These are phyloP conservation scores for Malania oleifera DNA, from an alignment of 164 flowering plant genomes.

Conservation along the genomic window DNA sequence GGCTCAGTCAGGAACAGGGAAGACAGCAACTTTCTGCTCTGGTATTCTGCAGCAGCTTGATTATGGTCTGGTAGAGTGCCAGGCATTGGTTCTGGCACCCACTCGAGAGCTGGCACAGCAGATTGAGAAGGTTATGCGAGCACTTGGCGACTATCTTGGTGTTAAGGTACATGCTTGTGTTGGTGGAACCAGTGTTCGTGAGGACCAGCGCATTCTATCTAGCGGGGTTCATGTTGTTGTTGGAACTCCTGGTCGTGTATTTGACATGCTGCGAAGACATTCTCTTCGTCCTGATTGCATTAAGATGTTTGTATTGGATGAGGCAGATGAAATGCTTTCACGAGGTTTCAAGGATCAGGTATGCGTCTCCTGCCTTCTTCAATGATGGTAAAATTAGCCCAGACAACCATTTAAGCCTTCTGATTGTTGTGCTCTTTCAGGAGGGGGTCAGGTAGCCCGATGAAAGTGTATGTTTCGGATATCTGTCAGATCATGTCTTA, in stretches of 20 bases:
- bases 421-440: too few species aligned
- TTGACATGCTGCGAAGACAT: conserved; percentile 55
- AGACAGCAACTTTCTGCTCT: conserved; percentile 72
- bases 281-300: conserved; percentile 52
- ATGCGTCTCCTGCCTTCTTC: too few species aligned
- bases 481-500: too few species aligned
- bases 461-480: too few species aligned
- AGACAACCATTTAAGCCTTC: too few species aligned
- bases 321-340: conserved; percentile 70
- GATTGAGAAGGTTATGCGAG: conserved; percentile 74
- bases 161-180: conserved; percentile 75
- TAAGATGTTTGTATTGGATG: conserved; percentile 58
- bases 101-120: conserved; percentile 74
- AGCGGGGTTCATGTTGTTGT: conserved; percentile 66
- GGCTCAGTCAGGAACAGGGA: conserved; percentile 74
- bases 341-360: conserved; percentile 72
- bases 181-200: conserved; percentile 65
- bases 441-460: too few species aligned
- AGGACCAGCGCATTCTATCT: conserved; percentile 47
- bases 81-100: conserved; percentile 64
- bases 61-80: conserved; percentile 46
- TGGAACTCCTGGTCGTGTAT: conserved; percentile 68
- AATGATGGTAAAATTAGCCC: too few species aligned
- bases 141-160: conserved; percentile 66
- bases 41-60: conserved; percentile 60